phyloP scores from a whole-genome alignment of 352 stramenopile genomes.

The Pythium guiyangense region DNA sequence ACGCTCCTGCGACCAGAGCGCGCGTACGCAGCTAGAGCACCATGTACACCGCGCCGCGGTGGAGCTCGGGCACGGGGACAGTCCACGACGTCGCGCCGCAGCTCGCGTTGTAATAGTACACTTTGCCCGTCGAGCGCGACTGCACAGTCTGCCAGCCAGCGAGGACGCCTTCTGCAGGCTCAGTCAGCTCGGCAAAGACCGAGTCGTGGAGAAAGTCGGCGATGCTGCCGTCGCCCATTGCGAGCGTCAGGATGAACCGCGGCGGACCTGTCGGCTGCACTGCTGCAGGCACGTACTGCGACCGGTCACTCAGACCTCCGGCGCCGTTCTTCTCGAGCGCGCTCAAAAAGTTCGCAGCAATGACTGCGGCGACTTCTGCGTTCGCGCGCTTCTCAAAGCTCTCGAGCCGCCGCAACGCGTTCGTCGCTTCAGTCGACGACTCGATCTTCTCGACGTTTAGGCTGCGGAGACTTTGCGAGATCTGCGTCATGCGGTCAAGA shows the following conservation, averaged over 20 bases:
- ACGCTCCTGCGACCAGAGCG: too few relatives aligned
- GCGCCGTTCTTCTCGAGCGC: conserved; percentile 23
- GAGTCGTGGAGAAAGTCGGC: conserved; percentile 61
- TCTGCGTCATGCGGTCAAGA: conserved; percentile 72
- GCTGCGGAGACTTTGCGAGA: conserved; percentile 46
- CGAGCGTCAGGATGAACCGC: conserved; percentile 49
- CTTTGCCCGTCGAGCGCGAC: conserved; percentile 67
- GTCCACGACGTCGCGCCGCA: conserved; percentile 78
- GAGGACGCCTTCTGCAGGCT: conserved; percentile 29
- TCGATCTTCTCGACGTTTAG: conserved; percentile 42
- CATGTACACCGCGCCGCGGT: conserved; percentile 59
- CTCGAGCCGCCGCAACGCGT: conserved; percentile 42
- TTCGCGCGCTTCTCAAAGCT: conserved; percentile 56
- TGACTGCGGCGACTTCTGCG: conserved; percentile 41
- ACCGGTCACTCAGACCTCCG: conserved; percentile 6
- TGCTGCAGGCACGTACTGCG: conserved; percentile 6
- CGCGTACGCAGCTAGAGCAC: conserved; percentile 40
- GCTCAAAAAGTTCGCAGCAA: conserved; percentile 52
- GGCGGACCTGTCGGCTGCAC: conserved; percentile 16
- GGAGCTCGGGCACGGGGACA: conserved; percentile 51
- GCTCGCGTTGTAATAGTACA: conserved; percentile 83
- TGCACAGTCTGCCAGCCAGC: conserved; percentile 63
- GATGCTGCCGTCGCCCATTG: conserved; percentile 66
- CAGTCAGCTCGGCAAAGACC: conserved; percentile 48
- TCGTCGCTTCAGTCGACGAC: conserved; percentile 34